Conservation (phyloP, 805 yeast species). For the Ogataea methylovora region DNA sequence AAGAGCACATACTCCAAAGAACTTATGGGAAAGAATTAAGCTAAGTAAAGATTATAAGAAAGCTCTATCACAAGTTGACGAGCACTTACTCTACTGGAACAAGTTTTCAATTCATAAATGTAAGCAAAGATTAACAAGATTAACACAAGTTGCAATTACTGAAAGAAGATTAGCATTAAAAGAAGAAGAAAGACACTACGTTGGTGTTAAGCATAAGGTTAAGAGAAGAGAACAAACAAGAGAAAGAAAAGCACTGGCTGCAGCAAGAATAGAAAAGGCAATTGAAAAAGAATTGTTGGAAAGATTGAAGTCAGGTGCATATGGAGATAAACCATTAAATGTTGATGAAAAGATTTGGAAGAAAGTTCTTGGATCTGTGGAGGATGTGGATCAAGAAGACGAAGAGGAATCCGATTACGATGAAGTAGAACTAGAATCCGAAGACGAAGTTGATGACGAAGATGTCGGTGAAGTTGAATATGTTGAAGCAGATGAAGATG, state of each 20-base stretch:
- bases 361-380: conserved; percentile 73
- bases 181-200: conserved; percentile 92
- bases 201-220: conserved; percentile 89
- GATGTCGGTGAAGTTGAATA: conserved; percentile 79
- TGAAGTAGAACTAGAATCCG: neutral
- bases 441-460: conserved; percentile 9
- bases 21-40: conserved; percentile 91
- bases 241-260: conserved; percentile 93
- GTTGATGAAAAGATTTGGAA: conserved; percentile 96
- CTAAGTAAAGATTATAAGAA: conserved; percentile 81
- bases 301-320: conserved; percentile 94
- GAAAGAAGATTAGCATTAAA: conserved; percentile 88
- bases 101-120: conserved; percentile 86
- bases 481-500: conserved; percentile 86
- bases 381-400: conserved; percentile 47
- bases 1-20: conserved; percentile 91
- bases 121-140: conserved; percentile 89
- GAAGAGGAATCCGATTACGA: conserved; percentile 7
- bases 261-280: conserved; percentile 94
- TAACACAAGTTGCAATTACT: conserved; percentile 92
- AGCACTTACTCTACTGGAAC: conserved; percentile 87
- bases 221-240: conserved; percentile 90
- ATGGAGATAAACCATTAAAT: conserved; percentile 95
- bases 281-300: conserved; percentile 93
- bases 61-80: conserved; percentile 85